Percentiles rank a stretch among this genome's conserved stretches.
Evolutionary conservation across 2,329 filamentous ascomycete species (phyloP).

Genomic region (Calonectria pseudoturangicola): DNA sequence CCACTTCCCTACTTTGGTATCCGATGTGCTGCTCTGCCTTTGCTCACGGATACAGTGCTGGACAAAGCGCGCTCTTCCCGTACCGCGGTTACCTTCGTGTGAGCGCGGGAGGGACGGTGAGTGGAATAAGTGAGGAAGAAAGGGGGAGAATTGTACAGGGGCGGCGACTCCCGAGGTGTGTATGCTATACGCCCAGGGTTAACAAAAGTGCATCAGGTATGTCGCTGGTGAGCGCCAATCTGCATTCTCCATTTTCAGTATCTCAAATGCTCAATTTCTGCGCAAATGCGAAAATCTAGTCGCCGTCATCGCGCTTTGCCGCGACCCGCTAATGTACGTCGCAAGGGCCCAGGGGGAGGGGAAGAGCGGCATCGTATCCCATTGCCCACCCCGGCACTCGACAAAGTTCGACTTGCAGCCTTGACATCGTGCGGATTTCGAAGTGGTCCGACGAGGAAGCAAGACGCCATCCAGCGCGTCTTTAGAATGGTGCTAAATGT

Average conservation of each 20-base stretch:
- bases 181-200: constrained; percentile 10
- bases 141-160: neutral
- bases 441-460: constrained; percentile 49
- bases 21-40: constrained; percentile 11
- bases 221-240: constrained; percentile 29
- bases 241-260: constrained; percentile 15
- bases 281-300: constrained; percentile 31
- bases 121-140: constrained; percentile 2
- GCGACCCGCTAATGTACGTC: constrained; percentile 28
- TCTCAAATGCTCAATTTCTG: constrained; percentile 16
- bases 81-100: constrained; percentile 19
- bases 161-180: constrained; percentile 19
- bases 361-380: constrained; percentile 34
- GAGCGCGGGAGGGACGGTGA: constrained; percentile 13
- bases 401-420: constrained; percentile 38
- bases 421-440: constrained; percentile 33
- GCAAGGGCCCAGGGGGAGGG: constrained; percentile 33
- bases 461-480: constrained; percentile 45
- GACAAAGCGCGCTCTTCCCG: constrained; percentile 16
- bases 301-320: constrained; percentile 31
- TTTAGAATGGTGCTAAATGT: constrained; percentile 34
- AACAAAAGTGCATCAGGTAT: constrained; percentile 7
- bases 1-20: constrained; percentile 22
- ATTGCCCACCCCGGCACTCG: constrained; percentile 34
- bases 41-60: constrained; percentile 19